Evolutionary conservation across 179 eudicot species (phyloP).

Genomic region (Beta lomatogona): DNA sequence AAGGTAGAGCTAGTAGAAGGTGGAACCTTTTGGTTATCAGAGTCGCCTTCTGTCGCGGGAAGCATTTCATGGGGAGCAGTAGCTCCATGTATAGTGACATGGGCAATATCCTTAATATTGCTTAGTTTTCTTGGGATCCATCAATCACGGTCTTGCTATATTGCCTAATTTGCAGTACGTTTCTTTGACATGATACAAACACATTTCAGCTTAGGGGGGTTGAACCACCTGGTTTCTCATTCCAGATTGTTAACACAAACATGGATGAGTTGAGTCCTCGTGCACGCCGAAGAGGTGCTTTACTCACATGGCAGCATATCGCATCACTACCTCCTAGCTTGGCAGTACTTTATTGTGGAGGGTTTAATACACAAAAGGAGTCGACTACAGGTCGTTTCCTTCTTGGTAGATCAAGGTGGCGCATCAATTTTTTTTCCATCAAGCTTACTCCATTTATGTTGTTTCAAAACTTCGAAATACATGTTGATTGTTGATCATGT

Average conservation of each 20-base stretch:
- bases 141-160: neutral
- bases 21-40: slow-evolving; percentile 98
- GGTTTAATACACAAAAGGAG: slow-evolving; percentile 94
- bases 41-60: slow-evolving; percentile 96
- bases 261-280: slow-evolving; percentile 92
- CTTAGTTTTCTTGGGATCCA: neutral
- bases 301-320: slow-evolving; percentile 98
- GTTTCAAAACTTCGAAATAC: neutral
- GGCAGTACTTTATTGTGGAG: slow-evolving; percentile 95
- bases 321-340: slow-evolving; percentile 97
- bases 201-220: slow-evolving; percentile 95
- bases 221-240: slow-evolving; percentile 96
- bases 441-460: neutral
- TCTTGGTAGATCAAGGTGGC: slow-evolving; percentile 95
- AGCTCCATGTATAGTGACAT: slow-evolving; percentile 86
- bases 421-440: neutral
- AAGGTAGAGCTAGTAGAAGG: slow-evolving; percentile 95
- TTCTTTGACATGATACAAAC: slow-evolving; percentile 77
- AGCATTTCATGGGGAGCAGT: slow-evolving; percentile 92
- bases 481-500: neutral
- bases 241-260: slow-evolving; percentile 90
- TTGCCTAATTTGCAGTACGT: slow-evolving; percentile 15
- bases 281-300: slow-evolving; percentile 95
- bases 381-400: slow-evolving; percentile 99
- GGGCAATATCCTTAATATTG: slow-evolving; percentile 89